Base-by-base conservation (phyloP, 345 rosid species). In the Euphorbia lathyris region DNA sequence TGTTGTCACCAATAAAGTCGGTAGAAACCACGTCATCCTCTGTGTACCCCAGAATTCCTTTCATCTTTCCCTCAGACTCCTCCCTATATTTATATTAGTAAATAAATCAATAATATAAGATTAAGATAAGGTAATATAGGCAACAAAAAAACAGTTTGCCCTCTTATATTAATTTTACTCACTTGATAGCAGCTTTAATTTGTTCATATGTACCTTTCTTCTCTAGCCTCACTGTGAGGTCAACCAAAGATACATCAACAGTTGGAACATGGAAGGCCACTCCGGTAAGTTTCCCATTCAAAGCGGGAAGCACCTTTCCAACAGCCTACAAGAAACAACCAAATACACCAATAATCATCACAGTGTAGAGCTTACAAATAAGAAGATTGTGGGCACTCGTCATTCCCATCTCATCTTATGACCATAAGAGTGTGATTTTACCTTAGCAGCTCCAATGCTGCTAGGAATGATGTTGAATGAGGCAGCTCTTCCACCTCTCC, bases 401-500 rank as follows among this genome's bases (percentile, higher is more conserved):
- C 38, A 3, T 2, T 34, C 38, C 20, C 27, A 53, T 23, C 27
- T 20, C 27, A 53, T 20, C 27, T 22, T 53, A 53, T 7, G 4
- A 53, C 29, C 0, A 53, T 20, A 20, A 20, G 58, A 1, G 29
- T 22, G 27, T 7, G 13, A 53, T 22, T 53, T 3, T 36, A 76
- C 79, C 79, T 76, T 76, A 6, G 76, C 79, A 67, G 79, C 79
- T 66, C 79, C 79, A 23, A 76, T 76, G 79, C 76, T 71, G 72
- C 76, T 76, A 53, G 79, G 79, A 71, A 76, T 76, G 65, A 76
- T 76, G 72, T 71, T 71, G 36, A 71, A 67, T 16, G 79, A 71
- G 67, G 79, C 79, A 42, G 79, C 79, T 71, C 79, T 76, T 66
- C 76, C 79, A 43, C 69, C 79, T 60, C 79, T 76, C 79, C 79